phyloP scores from a whole-genome alignment of 495 filamentous ascomycete species.

The Penicillium chermesinum region DNA sequence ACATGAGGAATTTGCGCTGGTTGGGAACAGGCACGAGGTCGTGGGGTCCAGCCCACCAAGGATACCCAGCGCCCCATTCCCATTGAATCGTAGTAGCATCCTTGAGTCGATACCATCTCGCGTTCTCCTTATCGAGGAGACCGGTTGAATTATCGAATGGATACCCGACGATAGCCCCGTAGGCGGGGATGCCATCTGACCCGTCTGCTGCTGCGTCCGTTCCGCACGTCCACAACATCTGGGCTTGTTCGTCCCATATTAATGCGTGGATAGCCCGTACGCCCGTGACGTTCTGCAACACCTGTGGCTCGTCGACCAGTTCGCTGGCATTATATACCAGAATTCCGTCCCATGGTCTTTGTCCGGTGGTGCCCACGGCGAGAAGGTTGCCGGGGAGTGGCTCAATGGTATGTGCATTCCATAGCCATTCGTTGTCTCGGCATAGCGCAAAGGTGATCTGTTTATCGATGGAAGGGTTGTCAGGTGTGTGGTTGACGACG shows the following conservation, averaged over 20 bases:
- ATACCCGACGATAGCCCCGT: conserved; percentile 22
- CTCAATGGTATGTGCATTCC: conserved; percentile 27
- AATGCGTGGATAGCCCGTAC: conserved; percentile 26
- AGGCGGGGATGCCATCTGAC: conserved; percentile 20
- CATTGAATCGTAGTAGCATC: conserved; percentile 14
- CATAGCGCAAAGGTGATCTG: conserved; percentile 24
- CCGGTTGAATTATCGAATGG: conserved; percentile 20
- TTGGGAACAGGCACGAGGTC: conserved; percentile 28
- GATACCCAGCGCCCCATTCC: conserved; percentile 25
- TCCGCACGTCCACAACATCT: conserved; percentile 26
- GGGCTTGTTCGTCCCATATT: conserved; percentile 27
- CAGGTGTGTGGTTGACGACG: conserved; percentile 27
- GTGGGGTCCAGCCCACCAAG: conserved; percentile 27
- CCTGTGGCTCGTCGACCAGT: conserved; percentile 18
- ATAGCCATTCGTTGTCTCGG: conserved; percentile 17
- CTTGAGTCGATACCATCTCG: conserved; percentile 11
- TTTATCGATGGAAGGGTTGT: conserved; percentile 22
- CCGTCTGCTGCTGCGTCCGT: conserved; percentile 29
- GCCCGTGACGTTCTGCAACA: conserved; percentile 27
- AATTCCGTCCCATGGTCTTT: conserved; percentile 25
- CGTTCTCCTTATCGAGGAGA: conserved; percentile 12
- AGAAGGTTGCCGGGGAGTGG: conserved; percentile 19
- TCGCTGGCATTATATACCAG: conserved; percentile 24
- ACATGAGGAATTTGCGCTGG: conserved; percentile 23
- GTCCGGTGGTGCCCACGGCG: conserved; percentile 25